Percentiles rank a stretch among this genome's conserved stretches.
These are phyloP conservation scores for Thalassiosira gravida DNA, from an alignment of 352 stramenopile species.

Conservation along the genomic window DNA sequence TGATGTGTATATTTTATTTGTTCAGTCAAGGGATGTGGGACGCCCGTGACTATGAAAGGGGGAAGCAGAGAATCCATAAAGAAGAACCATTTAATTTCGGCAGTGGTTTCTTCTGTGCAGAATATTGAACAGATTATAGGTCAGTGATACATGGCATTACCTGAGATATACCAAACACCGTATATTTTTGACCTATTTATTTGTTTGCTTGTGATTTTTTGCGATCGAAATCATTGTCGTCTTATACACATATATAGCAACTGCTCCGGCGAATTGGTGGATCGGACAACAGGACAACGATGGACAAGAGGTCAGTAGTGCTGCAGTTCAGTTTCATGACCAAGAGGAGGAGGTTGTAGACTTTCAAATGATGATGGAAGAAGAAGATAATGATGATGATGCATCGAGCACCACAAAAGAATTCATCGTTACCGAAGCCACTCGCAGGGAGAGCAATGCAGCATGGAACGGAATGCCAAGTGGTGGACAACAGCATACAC, in stretches of 20 bases:
- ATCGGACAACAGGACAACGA: slow-evolving; percentile 3
- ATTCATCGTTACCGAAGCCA: too few species aligned
- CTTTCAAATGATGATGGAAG: slow-evolving; percentile 26
- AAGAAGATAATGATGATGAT: slow-evolving; percentile 28
- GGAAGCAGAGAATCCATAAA: too few species aligned
- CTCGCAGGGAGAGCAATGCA: too few species aligned
- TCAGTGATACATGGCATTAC: too few species aligned
- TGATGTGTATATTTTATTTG: too few species aligned
- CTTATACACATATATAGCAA: slow-evolving; percentile 10
- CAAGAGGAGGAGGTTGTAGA: slow-evolving; percentile 34
- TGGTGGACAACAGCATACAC: background rate
- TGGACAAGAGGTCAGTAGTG: slow-evolving; percentile 3
- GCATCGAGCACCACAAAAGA: slow-evolving; percentile 26
- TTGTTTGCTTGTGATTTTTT: background rate
- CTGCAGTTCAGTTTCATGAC: slow-evolving; percentile 12
- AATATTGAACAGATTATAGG: too few species aligned
- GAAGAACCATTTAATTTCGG: too few species aligned
- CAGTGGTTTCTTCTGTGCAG: too few species aligned
- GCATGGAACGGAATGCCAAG: too few species aligned
- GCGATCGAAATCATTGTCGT: background rate
- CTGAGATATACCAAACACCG: slow-evolving; percentile 24
- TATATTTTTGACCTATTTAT: too few species aligned
- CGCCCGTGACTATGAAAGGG: too few species aligned
- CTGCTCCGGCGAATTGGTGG: slow-evolving; percentile 25
- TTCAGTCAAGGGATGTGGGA: too few species aligned